These are phyloP conservation scores for Jatropha curcas DNA, from an alignment of 345 rosid species.

Conservation along the genomic window DNA sequence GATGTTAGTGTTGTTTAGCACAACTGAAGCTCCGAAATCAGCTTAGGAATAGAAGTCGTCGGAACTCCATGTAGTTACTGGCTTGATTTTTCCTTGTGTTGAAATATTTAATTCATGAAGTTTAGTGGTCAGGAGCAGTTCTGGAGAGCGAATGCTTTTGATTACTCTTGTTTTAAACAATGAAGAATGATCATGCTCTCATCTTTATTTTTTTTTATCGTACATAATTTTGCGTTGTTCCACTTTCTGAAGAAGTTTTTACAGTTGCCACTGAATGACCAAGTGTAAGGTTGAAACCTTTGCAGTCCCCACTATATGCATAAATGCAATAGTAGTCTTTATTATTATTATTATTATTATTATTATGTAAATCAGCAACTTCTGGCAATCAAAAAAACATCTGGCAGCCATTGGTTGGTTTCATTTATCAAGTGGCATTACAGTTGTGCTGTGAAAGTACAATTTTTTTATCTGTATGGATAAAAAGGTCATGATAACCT, in stretches of 20 bases:
- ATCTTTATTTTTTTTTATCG: too few species aligned
- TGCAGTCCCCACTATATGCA: too few species aligned
- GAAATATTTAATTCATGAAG: too few species aligned
- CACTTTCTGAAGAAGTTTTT: too few species aligned
- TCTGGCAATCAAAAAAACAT: background rate
- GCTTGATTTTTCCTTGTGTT: background rate
- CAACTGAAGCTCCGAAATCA: background rate
- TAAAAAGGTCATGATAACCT: background rate
- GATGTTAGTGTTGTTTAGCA: background rate
- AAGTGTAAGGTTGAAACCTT: too few species aligned
- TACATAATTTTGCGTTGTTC: too few species aligned
- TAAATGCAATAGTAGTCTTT: too few species aligned
- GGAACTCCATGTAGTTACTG: background rate
- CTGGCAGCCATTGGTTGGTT: background rate
- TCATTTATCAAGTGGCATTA: background rate
- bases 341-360: too few species aligned
- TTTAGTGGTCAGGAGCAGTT: background rate
- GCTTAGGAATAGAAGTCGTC: background rate
- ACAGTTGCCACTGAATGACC: too few species aligned
- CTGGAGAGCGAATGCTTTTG: too few species aligned
- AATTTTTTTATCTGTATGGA: background rate
- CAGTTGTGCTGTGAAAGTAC: background rate
- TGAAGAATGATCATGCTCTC: too few species aligned
- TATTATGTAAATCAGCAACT: background rate
- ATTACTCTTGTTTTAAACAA: too few species aligned